A percentile compares a stretch with the other conserved stretches of the same genome.
These are phyloP conservation scores for Acephala macrosclerotiorum DNA, from an alignment of 2,329 filamentous ascomycete genomes.

Conservation along the genomic window DNA sequence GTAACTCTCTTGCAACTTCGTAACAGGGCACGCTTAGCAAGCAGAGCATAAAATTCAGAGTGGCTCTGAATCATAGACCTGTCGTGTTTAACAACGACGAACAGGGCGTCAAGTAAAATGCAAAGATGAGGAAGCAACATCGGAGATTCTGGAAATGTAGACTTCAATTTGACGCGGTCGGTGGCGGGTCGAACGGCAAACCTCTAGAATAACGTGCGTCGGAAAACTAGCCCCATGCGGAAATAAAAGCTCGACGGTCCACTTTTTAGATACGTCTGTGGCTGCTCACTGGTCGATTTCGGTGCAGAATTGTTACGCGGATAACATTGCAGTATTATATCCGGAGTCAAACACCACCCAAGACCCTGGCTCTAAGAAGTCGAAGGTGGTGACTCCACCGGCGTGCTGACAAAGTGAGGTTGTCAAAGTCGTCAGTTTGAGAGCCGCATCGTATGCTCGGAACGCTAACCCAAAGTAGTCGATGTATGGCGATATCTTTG, in stretches of 20 bases:
- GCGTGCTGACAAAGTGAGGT: conserved; percentile 3
- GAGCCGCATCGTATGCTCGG: background rate
- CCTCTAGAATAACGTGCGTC: conserved; percentile 6
- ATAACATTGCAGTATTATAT: background rate
- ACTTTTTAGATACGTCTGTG: background rate
- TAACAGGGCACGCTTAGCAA: background rate
- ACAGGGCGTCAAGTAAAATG: background rate
- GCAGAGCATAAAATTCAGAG: conserved; percentile 2
- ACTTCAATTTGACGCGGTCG: background rate
- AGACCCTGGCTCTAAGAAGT: background rate
- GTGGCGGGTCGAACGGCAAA: conserved; percentile 15
- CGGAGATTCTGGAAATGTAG: background rate
- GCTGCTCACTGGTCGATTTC: background rate
- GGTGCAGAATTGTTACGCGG: background rate
- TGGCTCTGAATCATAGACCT: background rate
- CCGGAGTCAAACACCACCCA: background rate
- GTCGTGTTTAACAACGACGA: background rate
- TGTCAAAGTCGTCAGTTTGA: background rate
- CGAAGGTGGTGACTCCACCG: background rate
- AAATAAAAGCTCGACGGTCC: background rate
- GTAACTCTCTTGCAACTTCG: background rate
- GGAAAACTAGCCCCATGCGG: conserved; percentile 19
- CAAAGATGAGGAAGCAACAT: background rate
- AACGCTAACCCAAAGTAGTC: conserved; percentile 5
- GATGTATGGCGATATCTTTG: background rate